Conservation (phyloP, 345 rosid species). For the Xanthoceras sorbifolium region DNA sequence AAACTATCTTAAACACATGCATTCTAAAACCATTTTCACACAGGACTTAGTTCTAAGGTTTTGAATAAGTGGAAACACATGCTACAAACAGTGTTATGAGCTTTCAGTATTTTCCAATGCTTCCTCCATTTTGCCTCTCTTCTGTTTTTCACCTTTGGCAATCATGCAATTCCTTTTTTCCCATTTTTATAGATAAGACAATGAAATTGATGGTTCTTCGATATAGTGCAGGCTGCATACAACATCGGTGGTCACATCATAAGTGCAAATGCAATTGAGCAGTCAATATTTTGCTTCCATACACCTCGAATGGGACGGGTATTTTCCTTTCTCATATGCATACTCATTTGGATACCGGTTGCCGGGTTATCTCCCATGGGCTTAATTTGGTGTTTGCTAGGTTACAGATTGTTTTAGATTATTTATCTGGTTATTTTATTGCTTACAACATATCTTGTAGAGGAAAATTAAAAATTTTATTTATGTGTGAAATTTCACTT, state of each 20-base stretch:
- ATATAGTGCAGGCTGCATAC: constrained; percentile 85
- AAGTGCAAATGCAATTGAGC: constrained; percentile 85
- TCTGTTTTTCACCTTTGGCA: neutral
- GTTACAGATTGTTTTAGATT: neutral
- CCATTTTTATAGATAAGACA: neutral
- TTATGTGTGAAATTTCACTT: neutral
- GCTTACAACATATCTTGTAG: neutral
- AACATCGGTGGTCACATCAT: constrained; percentile 79
- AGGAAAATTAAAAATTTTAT: neutral
- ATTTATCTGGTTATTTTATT: neutral
- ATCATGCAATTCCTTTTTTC: neutral
- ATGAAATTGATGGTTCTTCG: constrained; percentile 35
- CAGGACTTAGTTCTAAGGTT: neutral
- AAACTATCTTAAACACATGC: neutral
- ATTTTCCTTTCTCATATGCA: constrained; percentile 24
- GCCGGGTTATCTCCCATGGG: neutral
- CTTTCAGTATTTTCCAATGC: neutral
- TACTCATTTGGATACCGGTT: neutral
- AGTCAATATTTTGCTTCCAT: constrained; percentile 70
- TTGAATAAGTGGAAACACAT: neutral
- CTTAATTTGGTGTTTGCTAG: neutral
- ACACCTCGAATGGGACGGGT: constrained; percentile 80
- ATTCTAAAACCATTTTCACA: neutral
- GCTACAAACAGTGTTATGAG: neutral
- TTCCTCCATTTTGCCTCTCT: neutral